These are phyloP conservation scores for Podaxis sp. DNA, from an alignment of 768 basidiomycete species.

Conservation along the genomic window DNA sequence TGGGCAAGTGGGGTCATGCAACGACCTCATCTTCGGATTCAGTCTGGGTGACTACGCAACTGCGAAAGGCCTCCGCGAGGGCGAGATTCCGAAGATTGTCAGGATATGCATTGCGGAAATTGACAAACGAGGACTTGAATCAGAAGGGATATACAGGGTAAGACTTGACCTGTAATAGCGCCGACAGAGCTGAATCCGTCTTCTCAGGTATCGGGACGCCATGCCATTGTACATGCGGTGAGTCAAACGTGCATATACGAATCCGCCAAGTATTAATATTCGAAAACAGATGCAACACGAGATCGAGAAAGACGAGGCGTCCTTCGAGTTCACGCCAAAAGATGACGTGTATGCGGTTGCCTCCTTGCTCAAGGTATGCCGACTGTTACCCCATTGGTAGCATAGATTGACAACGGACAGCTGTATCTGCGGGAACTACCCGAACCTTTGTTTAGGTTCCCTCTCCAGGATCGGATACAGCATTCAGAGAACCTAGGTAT, in stretches of 20 bases:
- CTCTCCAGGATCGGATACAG: slow-evolving; percentile 78
- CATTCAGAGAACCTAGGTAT: slow-evolving; percentile 76
- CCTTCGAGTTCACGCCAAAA: slow-evolving; percentile 69
- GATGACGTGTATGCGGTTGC: slow-evolving; percentile 86
- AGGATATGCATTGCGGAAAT: slow-evolving; percentile 81
- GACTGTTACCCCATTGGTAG: neutral
- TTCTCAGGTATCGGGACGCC: slow-evolving; percentile 75
- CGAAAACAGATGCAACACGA: slow-evolving; percentile 71
- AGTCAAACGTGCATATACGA: slow-evolving; percentile 20
- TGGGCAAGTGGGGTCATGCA: slow-evolving; percentile 80
- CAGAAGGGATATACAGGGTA: slow-evolving; percentile 82
- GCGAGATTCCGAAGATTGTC: slow-evolving; percentile 77
- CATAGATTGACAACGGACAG: slow-evolving; percentile 33
- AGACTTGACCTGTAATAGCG: slow-evolving; percentile 15
- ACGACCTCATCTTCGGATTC: slow-evolving; percentile 88
- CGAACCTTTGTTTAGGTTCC: slow-evolving; percentile 84
- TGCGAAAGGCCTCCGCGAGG: slow-evolving; percentile 69
- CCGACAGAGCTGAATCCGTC: slow-evolving; percentile 1
- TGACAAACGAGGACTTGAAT: slow-evolving; percentile 74
- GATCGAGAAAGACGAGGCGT: slow-evolving; percentile 79
- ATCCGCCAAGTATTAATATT: neutral
- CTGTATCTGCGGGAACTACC: slow-evolving; percentile 84
- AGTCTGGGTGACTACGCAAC: slow-evolving; percentile 88
- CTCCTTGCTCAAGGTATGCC: slow-evolving; percentile 77
- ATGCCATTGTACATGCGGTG: slow-evolving; percentile 82